These are phyloP conservation scores for Coemansia sp. DNA, from an alignment of 192 early-diverging fungal genomes.

Conservation along the genomic window DNA sequence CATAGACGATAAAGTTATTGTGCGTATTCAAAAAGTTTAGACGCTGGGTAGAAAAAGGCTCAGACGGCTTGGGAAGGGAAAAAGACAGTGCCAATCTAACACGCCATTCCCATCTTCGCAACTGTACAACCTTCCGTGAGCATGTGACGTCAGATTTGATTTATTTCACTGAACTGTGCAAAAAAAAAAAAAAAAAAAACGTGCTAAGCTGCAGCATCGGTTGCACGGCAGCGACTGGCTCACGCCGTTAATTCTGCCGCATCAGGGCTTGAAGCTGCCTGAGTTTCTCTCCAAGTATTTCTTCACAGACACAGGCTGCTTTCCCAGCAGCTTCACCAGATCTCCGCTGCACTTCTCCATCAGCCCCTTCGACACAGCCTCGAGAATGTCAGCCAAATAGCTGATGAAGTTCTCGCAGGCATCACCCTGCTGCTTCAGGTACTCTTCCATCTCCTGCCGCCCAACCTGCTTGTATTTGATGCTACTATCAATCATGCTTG, in stretches of 20 bases:
- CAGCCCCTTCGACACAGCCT: constrained; percentile 27
- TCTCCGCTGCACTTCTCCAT: constrained; percentile 29
- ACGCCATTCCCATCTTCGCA: neutral
- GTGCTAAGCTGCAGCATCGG: too few relatives aligned
- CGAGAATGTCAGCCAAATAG: constrained; percentile 39
- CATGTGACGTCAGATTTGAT: neutral
- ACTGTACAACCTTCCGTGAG: neutral
- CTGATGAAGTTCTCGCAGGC: constrained; percentile 22
- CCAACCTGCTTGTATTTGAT: constrained; percentile 31
- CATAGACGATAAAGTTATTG: neutral
- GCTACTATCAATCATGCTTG: constrained; percentile 26
- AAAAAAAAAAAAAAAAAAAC: too few relatives aligned
- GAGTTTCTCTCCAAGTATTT: constrained; percentile 42
- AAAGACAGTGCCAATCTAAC: neutral
- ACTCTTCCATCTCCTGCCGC: constrained; percentile 30
- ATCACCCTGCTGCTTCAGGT: constrained; percentile 24
- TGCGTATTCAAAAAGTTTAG: neutral
- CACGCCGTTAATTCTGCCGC: too few relatives aligned
- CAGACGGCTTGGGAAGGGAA: neutral
- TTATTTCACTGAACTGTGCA: neutral
- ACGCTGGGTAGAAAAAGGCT: neutral
- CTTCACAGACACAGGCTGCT: constrained; percentile 39
- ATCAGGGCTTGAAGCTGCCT: constrained; percentile 41
- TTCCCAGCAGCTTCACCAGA: constrained; percentile 38
- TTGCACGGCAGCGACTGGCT: too few relatives aligned